A percentile compares a stretch with the other conserved stretches of the same genome.
phyloP scores from a whole-genome alignment of 2,329 filamentous ascomycete species.

The Aspergillus sp. region DNA sequence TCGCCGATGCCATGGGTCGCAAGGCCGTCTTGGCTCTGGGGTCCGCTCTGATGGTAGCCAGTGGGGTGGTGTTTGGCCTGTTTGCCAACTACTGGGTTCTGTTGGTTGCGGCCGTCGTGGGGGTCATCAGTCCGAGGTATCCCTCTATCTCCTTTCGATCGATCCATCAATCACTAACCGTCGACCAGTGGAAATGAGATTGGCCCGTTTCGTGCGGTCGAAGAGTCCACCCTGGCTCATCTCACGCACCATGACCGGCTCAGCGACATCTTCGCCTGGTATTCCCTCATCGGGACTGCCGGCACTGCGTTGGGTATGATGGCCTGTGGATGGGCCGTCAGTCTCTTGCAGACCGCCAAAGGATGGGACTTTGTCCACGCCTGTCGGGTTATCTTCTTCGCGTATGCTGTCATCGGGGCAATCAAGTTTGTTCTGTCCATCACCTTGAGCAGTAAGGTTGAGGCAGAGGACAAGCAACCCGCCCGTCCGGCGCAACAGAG shows the following conservation, averaged over 20 bases:
- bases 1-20: constrained; percentile 59
- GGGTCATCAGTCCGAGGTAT: constrained; percentile 59
- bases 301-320: constrained; percentile 62
- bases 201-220: constrained; percentile 65
- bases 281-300: constrained; percentile 53
- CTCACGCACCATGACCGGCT: constrained; percentile 56
- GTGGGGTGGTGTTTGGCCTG: constrained; percentile 55
- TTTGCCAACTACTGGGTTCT: constrained; percentile 61
- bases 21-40: constrained; percentile 55
- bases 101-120: constrained; percentile 57
- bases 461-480: constrained; percentile 36
- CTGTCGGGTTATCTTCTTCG: constrained; percentile 58
- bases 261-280: constrained; percentile 66
- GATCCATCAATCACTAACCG: neutral
- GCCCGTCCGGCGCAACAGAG: constrained; percentile 15
- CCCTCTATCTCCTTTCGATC: neutral
- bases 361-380: constrained; percentile 48
- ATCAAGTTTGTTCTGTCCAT: constrained; percentile 57
- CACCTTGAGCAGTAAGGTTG: constrained; percentile 49
- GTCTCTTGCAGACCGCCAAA: constrained; percentile 45
- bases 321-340: constrained; percentile 59
- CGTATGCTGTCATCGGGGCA: constrained; percentile 57
- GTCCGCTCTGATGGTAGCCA: constrained; percentile 56
- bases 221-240: constrained; percentile 64
- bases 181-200: constrained; percentile 58